Evolutionary conservation across 345 rosid genomes (phyloP), one percentile per base, ranked within the genome.

Genomic region (Eucalyptus marginata): DNA sequence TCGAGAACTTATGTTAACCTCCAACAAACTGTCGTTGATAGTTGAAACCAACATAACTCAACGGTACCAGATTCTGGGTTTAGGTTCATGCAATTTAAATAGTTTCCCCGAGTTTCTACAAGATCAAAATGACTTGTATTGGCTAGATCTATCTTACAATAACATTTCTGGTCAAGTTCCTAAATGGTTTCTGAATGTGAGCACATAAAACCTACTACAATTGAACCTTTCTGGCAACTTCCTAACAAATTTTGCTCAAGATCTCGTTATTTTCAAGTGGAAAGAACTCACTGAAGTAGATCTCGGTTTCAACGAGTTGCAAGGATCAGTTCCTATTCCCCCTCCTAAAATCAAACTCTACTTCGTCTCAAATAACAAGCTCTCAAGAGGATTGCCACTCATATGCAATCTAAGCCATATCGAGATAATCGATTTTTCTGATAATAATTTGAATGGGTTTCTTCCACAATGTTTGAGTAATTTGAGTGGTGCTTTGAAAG

Each of bases 391-490:
- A 49, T 49, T 2, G 50, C 50, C 15, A 49, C 15, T 13, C 6
- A 49, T 49, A 0, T 13, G 51, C 51, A 49, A 49, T 49, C 51
- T 49, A 2, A 13, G 51, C 51, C 1, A 5, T 49, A 13, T 49
- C 51, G 0, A 49, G 2, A 49, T 13, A 1, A 49, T 49, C 2
- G 1, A 49, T 49, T 49, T 13, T 1, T 49, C 51, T 46, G 29
- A 25, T 44, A 92, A 93, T 24, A 79, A 51, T 15, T 56, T 91
- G 10, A 89, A 40, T 2, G 90, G 93, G 8, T 33, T 12, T 27
- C 81, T 92, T 71, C 94, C 93, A 5, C 87, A 46, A 27, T 94
- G 94, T n/a, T 90, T 94, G 16, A 88, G 85, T 14, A 83, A 89
- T 31, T 54, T 86, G 8, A 86, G 88, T 18, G 1, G 5, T 24